phyloP scores from a whole-genome alignment of 495 filamentous ascomycete species.

The Aspergillus sclerotioniger region DNA sequence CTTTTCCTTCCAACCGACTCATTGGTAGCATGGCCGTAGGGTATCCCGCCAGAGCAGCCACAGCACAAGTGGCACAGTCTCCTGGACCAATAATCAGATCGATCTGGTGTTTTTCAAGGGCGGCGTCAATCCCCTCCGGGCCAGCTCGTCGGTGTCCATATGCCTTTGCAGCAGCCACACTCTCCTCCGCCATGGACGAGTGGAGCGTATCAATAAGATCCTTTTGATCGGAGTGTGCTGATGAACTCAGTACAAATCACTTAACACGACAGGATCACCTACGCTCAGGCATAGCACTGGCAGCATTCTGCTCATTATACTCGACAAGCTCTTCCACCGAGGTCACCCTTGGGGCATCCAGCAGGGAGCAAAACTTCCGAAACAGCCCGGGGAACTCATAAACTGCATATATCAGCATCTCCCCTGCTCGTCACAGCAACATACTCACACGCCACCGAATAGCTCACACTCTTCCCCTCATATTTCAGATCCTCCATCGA shows the following conservation, averaged over 20 bases:
- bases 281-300: background rate
- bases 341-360: background rate
- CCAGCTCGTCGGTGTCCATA: background rate
- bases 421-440: background rate
- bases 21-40: background rate
- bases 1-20: background rate
- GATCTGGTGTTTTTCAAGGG: background rate
- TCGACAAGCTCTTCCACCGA: background rate
- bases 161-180: background rate
- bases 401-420: background rate
- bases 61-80: background rate
- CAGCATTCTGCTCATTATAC: background rate
- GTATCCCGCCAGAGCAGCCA: background rate
- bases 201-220: background rate
- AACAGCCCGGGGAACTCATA: background rate
- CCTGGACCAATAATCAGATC: background rate
- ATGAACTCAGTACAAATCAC: background rate
- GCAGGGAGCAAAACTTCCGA: background rate
- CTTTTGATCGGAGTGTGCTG: background rate
- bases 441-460: background rate
- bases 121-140: background rate
- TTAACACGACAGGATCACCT: background rate
- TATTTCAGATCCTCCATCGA: background rate
- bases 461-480: background rate
- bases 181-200: background rate